Evolutionary conservation across 441 rosid genomes (phyloP).

Genomic region (Sinapis alba): DNA sequence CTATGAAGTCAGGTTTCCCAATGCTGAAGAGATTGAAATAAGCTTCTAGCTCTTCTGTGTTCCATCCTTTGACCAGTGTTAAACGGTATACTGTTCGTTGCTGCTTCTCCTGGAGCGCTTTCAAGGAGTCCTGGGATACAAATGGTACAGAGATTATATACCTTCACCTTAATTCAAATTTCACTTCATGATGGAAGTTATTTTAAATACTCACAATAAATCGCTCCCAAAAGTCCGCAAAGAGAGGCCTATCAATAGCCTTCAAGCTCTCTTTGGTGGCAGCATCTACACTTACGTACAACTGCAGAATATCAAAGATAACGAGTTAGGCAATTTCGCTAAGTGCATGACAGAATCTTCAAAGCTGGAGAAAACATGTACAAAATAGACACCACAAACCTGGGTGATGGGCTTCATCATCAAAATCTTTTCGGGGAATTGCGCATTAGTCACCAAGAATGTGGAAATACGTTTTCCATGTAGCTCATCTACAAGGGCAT

Average conservation of each 20-base stretch:
- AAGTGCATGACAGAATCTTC: neutral
- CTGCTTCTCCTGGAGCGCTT: conserved; percentile 74
- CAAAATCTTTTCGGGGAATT: conserved; percentile 88
- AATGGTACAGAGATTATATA: conserved; percentile 20
- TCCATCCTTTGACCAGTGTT: conserved; percentile 97
- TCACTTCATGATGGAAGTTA: neutral
- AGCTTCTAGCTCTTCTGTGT: conserved; percentile 86
- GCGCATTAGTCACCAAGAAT: conserved; percentile 95
- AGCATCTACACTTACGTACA: conserved; percentile 95
- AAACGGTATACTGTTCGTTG: conserved; percentile 91
- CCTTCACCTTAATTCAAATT: neutral
- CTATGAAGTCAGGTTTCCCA: conserved; percentile 92
- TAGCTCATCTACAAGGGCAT: conserved; percentile 84
- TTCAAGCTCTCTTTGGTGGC: conserved; percentile 95
- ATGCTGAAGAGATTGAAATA: conserved; percentile 77
- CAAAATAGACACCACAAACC: conserved; percentile 47
- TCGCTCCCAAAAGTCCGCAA: conserved; percentile 97
- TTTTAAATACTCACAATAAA: conserved; percentile 67
- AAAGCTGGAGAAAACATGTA: neutral
- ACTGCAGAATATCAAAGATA: conserved; percentile 53
- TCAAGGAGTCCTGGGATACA: conserved; percentile 72
- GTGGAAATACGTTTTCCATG: conserved; percentile 83
- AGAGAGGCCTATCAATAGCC: conserved; percentile 93
- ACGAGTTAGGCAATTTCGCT: neutral
- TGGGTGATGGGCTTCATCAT: conserved; percentile 80